A percentile compares a stretch with the other conserved stretches of the same genome.
Conservation (phyloP, 805 yeast genomes). For the Yamadazyma nakazawae region DNA sequence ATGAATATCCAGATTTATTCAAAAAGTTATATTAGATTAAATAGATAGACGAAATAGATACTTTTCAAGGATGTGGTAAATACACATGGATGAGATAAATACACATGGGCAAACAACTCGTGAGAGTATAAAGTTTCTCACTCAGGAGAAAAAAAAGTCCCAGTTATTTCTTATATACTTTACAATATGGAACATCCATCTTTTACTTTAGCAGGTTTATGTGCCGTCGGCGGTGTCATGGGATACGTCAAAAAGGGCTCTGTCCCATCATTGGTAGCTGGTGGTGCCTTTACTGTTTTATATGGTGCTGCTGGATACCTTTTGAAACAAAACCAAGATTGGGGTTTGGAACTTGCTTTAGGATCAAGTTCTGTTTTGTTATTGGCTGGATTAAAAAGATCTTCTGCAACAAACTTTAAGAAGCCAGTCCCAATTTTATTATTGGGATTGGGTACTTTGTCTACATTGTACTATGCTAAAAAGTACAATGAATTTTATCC, state of each 20-base stretch:
- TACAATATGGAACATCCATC: constrained; percentile 71
- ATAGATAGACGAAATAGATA: neutral
- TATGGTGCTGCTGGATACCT: constrained; percentile 76
- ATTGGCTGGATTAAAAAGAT: constrained; percentile 71
- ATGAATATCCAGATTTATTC: constrained; percentile 17
- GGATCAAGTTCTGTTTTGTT: constrained; percentile 65
- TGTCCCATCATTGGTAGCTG: constrained; percentile 77
- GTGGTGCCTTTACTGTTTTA: constrained; percentile 54
- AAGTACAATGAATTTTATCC: constrained; percentile 74
- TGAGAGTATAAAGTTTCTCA: too few relatives aligned
- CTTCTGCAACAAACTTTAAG: constrained; percentile 52
- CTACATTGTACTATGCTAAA: constrained; percentile 65
- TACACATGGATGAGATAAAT: neutral
- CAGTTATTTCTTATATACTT: neutral
- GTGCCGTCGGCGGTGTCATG: constrained; percentile 66
- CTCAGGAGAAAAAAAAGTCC: too few relatives aligned
- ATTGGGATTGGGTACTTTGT: constrained; percentile 57
- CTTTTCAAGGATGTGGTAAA: neutral
- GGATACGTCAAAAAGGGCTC: constrained; percentile 70
- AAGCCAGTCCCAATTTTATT: constrained; percentile 76
- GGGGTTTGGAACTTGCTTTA: constrained; percentile 78
- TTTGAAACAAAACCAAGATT: constrained; percentile 65
- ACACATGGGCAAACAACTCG: neutral
- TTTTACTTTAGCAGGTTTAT: constrained; percentile 63
- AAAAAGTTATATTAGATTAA: neutral